Evolutionary conservation across 1,284 basidiomycete species (phyloP), one percentile per base, ranked within the genome.

Genomic region (Coriolopsis trogii): DNA sequence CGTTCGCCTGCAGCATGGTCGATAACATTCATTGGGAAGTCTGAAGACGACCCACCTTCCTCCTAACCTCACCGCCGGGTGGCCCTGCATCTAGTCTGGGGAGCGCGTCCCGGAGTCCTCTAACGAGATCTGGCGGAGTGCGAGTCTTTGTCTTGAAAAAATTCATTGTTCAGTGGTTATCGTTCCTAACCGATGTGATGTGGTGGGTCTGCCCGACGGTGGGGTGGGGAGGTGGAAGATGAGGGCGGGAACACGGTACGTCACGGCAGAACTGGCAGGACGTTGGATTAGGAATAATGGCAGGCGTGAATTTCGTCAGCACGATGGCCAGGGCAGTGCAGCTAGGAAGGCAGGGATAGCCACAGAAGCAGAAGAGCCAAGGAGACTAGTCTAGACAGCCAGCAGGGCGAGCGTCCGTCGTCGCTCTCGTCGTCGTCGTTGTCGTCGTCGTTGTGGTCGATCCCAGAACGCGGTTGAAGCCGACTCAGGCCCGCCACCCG

Each of bases 91-190:
- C 94, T 42, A 96, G 77, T 66, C 80, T 84, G 48, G 81, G 79
- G 59, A 95, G 82, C 51, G 87, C 81, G 67, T 96, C 94, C 42
- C 85, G 81, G 45, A 95, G 76, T 30, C 85, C 80, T 43, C 86
- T 80, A 28, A 95, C 89, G 50, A 93, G 82, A 68, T 96, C 93
- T 39, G 89, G 83, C 10, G 94, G 93, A 29, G 89, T 88, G 63
- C 91, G 79, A 37, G 83, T 85, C 70, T 93, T 95, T 21, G 91
- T 86, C 75, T 91, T 94, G 85, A 96, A 96, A 77, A 96, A 95
- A 73, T 96, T 96, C 93, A 95, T 95, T 21, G 38, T 18, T 31
- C 25, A 18, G 29, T 31, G 15, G 41, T 16, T 38, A 15, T 21
- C 18, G 31, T 8, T 13, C 33, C n/a, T 34, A 6, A 4, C 6